Base-by-base conservation (phyloP, 2,329 filamentous ascomycete species). In the Truncatella angustata region DNA sequence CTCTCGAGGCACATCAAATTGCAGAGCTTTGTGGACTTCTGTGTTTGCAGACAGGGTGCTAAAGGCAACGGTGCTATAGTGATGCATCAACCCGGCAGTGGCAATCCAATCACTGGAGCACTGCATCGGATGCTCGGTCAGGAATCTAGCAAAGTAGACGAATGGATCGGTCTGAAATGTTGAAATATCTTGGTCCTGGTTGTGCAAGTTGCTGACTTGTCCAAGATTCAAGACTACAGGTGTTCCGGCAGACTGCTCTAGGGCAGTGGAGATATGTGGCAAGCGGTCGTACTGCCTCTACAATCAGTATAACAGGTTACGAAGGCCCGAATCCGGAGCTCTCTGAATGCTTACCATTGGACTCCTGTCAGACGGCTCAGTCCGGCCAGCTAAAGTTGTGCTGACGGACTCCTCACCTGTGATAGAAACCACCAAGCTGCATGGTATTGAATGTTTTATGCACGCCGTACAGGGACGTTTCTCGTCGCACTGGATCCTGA, bases 401-500 rank as follows among this genome's bases (percentile, higher is more conserved):
- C 23, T n/a, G 24, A 21, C 30, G 26, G 4, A 10, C 30, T 34
- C 18, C 21, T 32, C 11, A 2, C 21, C 5, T 14, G 24, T n/a
- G 11, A 32, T n/a, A 39, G 16, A 7, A 26, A n/a, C n/a, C 14
- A 7, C 28, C 5, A 34, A 16, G 18, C 20, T 47, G 44, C 44
- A 47, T n/a, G 44, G 6, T 5, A 47, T 5, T 14, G 5, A 1
- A 16, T 47, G 44, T 47, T 32, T 47, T 26, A 5, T 32, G 44
- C 44, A 47, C 12, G 44, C 44, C 5, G 21, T 10, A 47, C 44
- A 47, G 6, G 44, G 44, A n/a, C 23, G n/a, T 20, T 5, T 10
- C 20, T 47, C 44, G 24, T 47, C 44, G 30, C 44, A 47, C 47
- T 49, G n/a, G n/a, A n/a, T n/a, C n/a, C n/a, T n/a, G n/a, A n/a